phyloP scores from a whole-genome alignment of 2,329 filamentous ascomycete genomes.

The Scolecobasidium constrictum region DNA sequence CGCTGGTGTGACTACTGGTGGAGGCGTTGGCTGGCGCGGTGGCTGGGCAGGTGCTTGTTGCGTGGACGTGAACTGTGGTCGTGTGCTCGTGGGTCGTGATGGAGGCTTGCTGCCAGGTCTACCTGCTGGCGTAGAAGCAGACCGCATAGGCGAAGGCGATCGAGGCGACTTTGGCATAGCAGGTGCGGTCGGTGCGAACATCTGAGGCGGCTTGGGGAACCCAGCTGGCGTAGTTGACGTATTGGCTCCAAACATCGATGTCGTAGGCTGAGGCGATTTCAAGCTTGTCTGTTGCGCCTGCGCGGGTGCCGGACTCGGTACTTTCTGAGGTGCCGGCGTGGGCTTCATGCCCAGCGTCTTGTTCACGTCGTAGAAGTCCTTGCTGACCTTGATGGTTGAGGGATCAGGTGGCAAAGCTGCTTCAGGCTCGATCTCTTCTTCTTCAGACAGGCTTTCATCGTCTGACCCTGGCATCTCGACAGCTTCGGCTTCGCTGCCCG shows the following conservation, averaged over 20 bases:
- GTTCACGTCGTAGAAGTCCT: constrained; percentile 5
- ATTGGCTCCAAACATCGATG: constrained; percentile 6
- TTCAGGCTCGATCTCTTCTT: constrained; percentile 20
- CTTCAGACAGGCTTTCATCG: constrained; percentile 21
- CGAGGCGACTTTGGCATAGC: constrained; percentile 46
- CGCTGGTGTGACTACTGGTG: constrained; percentile 1
- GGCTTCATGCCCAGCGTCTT: background rate
- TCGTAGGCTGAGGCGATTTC: constrained; percentile 2
- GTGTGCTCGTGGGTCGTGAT: background rate
- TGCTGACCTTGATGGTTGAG: constrained; percentile 10
- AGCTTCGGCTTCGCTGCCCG: constrained; percentile 23
- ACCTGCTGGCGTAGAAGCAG: constrained; percentile 38
- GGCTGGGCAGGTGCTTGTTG: background rate
- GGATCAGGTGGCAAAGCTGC: constrained; percentile 28
- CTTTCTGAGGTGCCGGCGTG: constrained; percentile 7
- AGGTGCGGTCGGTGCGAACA: constrained; percentile 39
- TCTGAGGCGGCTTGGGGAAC: constrained; percentile 33
- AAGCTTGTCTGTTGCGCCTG: background rate
- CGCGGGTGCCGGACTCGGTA: background rate
- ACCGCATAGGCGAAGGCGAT: constrained; percentile 61
- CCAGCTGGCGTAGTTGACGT: constrained; percentile 22
- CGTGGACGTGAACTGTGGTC: background rate
- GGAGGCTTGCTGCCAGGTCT: constrained; percentile 6
- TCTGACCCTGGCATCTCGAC: constrained; percentile 29
- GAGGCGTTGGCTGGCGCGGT: constrained; percentile 1